A percentile compares a stretch with the other conserved stretches of the same genome.
Evolutionary conservation across 441 rosid genomes (phyloP).

Genomic region (Manihot esculenta): DNA sequence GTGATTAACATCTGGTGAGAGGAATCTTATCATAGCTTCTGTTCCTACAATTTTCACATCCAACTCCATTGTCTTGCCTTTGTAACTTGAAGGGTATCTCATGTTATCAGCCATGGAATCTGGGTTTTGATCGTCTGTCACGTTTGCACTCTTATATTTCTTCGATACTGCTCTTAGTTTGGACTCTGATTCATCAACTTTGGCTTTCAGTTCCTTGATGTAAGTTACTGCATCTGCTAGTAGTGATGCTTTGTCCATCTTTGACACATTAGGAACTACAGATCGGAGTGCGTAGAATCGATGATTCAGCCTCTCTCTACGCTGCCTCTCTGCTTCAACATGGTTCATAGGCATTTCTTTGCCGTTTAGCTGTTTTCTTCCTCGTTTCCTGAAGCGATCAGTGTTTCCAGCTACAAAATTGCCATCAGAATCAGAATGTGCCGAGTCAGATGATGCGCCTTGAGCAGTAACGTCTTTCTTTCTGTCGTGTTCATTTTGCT

Average conservation of each 20-base stretch:
- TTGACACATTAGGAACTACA: slow-evolving; percentile 54
- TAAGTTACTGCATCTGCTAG: slow-evolving; percentile 48
- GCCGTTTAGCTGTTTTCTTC: slow-evolving; percentile 11
- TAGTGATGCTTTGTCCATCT: slow-evolving; percentile 56
- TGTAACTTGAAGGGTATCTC: background rate
- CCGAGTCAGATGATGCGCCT: slow-evolving; percentile 38
- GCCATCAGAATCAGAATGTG: slow-evolving; percentile 32
- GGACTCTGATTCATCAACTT: slow-evolving; percentile 29
- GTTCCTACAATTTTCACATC: slow-evolving; percentile 52
- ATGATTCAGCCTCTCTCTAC: slow-evolving; percentile 52
- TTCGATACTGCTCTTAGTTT: slow-evolving; percentile 1
- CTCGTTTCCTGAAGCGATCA: slow-evolving; percentile 25
- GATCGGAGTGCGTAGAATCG: slow-evolving; percentile 54
- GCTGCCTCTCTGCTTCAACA: slow-evolving; percentile 51
- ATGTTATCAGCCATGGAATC: background rate
- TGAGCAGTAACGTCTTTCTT: slow-evolving; percentile 13
- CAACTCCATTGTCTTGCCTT: slow-evolving; percentile 26
- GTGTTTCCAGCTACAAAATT: slow-evolving; percentile 10
- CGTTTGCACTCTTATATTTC: slow-evolving; percentile 8
- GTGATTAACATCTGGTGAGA: slow-evolving; percentile 32
- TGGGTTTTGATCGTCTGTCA: background rate
- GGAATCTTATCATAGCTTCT: slow-evolving; percentile 47
- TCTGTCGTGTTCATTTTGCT: background rate
- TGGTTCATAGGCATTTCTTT: slow-evolving; percentile 32
- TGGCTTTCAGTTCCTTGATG: slow-evolving; percentile 40